Evolutionary conservation across 768 basidiomycete species (phyloP).

Genomic region (Sutorius australiensis): DNA sequence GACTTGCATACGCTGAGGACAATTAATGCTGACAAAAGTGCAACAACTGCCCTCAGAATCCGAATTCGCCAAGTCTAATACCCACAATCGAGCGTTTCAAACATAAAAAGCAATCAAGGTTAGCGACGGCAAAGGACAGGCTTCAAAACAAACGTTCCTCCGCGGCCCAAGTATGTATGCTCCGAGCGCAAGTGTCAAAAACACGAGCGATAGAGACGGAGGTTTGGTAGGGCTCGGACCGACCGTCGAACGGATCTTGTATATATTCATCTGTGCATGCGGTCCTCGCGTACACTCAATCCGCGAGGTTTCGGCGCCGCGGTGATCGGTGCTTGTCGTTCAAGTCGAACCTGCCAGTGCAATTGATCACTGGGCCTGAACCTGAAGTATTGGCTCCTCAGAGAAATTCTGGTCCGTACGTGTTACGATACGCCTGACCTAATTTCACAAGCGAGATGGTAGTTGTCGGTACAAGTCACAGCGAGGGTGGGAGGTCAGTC

Average conservation of each 20-base stretch:
- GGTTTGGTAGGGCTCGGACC: conserved; percentile 1
- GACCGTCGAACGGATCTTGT: neutral
- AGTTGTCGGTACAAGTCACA: too few relatives aligned
- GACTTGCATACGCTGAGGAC: neutral
- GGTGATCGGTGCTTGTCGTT: neutral
- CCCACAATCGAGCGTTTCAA: neutral
- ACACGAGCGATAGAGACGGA: neutral
- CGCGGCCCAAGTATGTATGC: neutral
- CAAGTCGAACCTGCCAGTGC: neutral
- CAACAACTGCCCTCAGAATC: neutral
- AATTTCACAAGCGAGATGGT: too few relatives aligned
- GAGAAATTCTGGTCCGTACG: too few relatives aligned
- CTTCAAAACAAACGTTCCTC: neutral
- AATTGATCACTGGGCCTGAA: too few relatives aligned
- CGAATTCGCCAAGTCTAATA: neutral
- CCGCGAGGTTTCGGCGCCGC: conserved; percentile 3
- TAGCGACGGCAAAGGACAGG: neutral
- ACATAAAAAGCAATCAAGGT: neutral
- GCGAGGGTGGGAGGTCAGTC: too few relatives aligned
- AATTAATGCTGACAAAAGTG: neutral
- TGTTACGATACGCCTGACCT: too few relatives aligned
- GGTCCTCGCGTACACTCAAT: neutral
- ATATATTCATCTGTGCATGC: neutral
- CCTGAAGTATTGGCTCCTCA: too few relatives aligned
- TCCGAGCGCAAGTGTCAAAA: neutral